A percentile compares a stretch with the other conserved stretches of the same genome.
phyloP scores from a whole-genome alignment of 169 alveolate species.

The Plasmodium ovale region DNA sequence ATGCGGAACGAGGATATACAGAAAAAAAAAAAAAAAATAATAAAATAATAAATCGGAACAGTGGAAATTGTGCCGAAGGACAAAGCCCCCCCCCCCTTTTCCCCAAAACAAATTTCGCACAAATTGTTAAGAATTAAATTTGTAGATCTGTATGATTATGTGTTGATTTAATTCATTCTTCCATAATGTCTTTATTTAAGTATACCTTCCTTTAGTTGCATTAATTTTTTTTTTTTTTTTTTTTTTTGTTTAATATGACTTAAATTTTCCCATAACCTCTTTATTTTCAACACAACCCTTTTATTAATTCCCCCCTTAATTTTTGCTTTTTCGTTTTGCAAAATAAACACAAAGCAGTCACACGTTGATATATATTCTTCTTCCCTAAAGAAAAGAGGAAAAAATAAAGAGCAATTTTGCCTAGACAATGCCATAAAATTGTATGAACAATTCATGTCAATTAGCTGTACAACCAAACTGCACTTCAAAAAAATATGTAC shows the following conservation, averaged over 20 bases:
- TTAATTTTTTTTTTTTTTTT: slow-evolving; percentile 14
- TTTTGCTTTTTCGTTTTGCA: slow-evolving; percentile 77
- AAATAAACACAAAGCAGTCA: slow-evolving; percentile 68
- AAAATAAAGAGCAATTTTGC: too few relatives aligned
- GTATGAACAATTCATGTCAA: background rate
- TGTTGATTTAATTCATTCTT: background rate
- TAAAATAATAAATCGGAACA: too few relatives aligned
- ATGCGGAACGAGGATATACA: background rate
- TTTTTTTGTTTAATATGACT: slow-evolving; percentile 53
- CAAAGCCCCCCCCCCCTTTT: too few relatives aligned
- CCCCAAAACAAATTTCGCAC: background rate
- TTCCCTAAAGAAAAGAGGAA: slow-evolving; percentile 38
- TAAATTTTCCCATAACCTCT: slow-evolving; percentile 53
- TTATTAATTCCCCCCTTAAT: slow-evolving; percentile 64
- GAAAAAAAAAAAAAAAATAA: too few relatives aligned
- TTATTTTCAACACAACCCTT: slow-evolving; percentile 40
- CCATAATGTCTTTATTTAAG: too few relatives aligned
- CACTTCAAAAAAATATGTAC: background rate
- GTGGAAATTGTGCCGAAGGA: background rate
- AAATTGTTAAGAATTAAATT: background rate
- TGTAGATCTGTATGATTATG: background rate
- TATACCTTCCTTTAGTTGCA: too few relatives aligned
- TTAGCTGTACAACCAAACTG: background rate
- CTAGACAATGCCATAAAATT: too few relatives aligned
- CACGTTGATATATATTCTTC: slow-evolving; percentile 53